phyloP scores from a whole-genome alignment of 352 stramenopile species.

The Phytophthora boehmeriae region DNA sequence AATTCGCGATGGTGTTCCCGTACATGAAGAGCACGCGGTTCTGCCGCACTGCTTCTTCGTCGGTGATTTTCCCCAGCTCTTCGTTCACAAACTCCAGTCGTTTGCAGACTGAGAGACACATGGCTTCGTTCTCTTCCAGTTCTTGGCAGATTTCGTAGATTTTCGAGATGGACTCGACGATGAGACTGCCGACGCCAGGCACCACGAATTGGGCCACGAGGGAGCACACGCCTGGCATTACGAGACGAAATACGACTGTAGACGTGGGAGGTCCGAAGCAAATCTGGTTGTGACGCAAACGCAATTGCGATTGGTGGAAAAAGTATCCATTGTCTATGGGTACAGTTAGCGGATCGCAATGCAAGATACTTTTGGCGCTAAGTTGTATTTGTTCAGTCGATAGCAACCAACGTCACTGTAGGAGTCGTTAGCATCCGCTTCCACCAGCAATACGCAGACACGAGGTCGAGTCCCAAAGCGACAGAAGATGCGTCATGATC shows the following conservation, averaged over 20 bases:
- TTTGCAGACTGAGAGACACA: slow-evolving; percentile 25
- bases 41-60: slow-evolving; percentile 24
- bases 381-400: too few species aligned
- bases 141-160: slow-evolving; percentile 31
- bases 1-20: slow-evolving; percentile 23
- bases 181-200: slow-evolving; percentile 23
- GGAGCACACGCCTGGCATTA: slow-evolving; percentile 26
- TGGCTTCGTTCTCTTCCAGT: slow-evolving; percentile 39
- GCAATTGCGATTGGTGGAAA: background rate
- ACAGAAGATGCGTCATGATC: slow-evolving; percentile 49
- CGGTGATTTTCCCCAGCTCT: slow-evolving; percentile 27
- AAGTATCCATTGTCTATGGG: too few species aligned
- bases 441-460: slow-evolving; percentile 45
- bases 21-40: slow-evolving; percentile 29
- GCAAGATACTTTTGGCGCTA: too few species aligned
- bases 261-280: background rate
- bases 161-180: slow-evolving; percentile 23
- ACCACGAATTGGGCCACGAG: slow-evolving; percentile 33
- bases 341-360: too few species aligned
- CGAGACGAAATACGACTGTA: too few species aligned
- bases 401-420: background rate
- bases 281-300: slow-evolving; percentile 4
- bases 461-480: slow-evolving; percentile 42
- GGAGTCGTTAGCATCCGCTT: slow-evolving; percentile 20
- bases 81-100: slow-evolving; percentile 24